These are phyloP conservation scores for Aspergillus brunneoviolaceus DNA, from an alignment of 2,329 filamentous ascomycete genomes.

Conservation along the genomic window DNA sequence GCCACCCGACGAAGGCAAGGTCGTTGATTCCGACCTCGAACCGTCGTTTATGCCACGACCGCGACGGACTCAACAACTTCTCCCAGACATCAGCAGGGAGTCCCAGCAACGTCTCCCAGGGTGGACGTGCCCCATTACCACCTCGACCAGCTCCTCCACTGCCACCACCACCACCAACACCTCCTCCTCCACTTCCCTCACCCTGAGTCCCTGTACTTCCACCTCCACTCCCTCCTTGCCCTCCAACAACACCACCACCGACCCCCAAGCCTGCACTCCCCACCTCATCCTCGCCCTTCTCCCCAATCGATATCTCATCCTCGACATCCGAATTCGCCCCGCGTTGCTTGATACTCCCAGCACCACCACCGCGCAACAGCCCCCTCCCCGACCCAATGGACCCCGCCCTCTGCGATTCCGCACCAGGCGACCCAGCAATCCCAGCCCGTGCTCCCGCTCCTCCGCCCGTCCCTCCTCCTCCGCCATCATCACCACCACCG, in stretches of 20 bases:
- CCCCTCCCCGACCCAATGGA: constrained; percentile 36
- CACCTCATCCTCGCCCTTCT: constrained; percentile 28
- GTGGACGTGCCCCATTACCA: constrained; percentile 24
- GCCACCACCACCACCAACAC: not conserved
- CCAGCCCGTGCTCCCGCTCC: not conserved
- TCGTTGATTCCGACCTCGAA: constrained; percentile 83
- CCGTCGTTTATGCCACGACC: constrained; percentile 73
- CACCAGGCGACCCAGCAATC: constrained; percentile 29
- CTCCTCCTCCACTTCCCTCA: not conserved
- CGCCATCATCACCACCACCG: constrained; percentile 16
- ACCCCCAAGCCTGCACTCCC: constrained; percentile 7
- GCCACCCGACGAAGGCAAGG: constrained; percentile 76
- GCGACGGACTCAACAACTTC: constrained; percentile 73
- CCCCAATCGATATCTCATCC: constrained; percentile 32
- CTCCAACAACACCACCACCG: not conserved
- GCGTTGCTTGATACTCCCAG: constrained; percentile 22
- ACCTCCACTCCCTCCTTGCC: not conserved
- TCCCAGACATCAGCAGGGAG: constrained; percentile 75
- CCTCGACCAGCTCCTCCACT: not conserved
- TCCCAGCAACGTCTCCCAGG: constrained; percentile 65
- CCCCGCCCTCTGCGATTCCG: constrained; percentile 32
- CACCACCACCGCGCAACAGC: constrained; percentile 6
- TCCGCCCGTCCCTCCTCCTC: not conserved
- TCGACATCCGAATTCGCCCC: constrained; percentile 34
- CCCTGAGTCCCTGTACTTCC: not conserved